phyloP scores from a whole-genome alignment of 345 rosid species.

The Rhodamnia argentea region DNA sequence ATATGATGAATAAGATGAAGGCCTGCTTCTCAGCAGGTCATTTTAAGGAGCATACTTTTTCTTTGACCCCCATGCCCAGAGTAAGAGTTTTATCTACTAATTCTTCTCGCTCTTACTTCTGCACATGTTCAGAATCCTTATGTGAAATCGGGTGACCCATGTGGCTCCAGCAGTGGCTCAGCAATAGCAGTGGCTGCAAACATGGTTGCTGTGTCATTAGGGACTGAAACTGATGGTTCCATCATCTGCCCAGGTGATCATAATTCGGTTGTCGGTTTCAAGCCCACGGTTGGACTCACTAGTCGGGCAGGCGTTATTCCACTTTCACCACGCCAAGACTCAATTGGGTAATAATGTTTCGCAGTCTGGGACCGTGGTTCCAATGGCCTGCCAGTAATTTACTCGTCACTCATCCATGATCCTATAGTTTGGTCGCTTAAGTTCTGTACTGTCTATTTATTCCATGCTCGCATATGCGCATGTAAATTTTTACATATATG shows the following conservation, averaged over 20 bases:
- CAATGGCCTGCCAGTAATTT: background rate
- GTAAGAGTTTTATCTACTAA: background rate
- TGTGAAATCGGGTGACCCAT: slow-evolving; percentile 6
- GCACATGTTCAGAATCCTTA: slow-evolving; percentile 9
- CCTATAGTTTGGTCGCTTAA: background rate
- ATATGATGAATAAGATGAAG: background rate
- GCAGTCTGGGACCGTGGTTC: background rate
- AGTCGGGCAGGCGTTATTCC: slow-evolving; percentile 59
- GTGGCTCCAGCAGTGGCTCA: slow-evolving; percentile 12
- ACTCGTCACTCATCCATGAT: background rate
- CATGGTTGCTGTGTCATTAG: slow-evolving; percentile 40
- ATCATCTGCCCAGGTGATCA: slow-evolving; percentile 43
- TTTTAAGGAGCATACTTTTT: background rate
- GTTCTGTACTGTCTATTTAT: background rate
- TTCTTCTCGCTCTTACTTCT: background rate
- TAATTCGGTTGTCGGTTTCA: slow-evolving; percentile 62
- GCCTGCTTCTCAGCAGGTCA: background rate
- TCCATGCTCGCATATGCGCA: background rate
- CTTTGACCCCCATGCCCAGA: background rate
- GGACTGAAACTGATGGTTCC: slow-evolving; percentile 76
- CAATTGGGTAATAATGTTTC: slow-evolving; percentile 7
- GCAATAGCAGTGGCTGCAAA: slow-evolving; percentile 6
- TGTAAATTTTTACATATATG: too few species aligned
- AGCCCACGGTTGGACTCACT: slow-evolving; percentile 72
- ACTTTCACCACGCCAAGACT: slow-evolving; percentile 14